phyloP scores from a whole-genome alignment of 495 filamentous ascomycete genomes.

The Terfezia claveryi region DNA sequence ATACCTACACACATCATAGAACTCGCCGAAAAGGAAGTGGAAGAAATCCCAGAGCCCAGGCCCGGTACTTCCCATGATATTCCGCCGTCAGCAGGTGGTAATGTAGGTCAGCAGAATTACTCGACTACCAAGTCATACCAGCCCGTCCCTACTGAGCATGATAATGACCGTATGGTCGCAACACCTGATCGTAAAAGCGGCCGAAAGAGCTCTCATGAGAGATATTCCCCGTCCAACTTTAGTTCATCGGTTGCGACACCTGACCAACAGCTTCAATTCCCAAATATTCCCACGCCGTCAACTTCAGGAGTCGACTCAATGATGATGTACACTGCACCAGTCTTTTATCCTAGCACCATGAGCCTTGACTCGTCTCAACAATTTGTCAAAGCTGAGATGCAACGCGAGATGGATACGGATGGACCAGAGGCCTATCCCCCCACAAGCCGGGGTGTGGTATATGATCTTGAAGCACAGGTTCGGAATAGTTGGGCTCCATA shows the following conservation, averaged over 20 bases:
- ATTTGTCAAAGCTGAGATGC: background rate
- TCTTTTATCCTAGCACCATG: background rate
- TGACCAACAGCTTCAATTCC: background rate
- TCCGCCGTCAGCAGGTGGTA: too few relatives aligned
- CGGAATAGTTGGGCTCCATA: background rate
- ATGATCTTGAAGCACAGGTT: background rate
- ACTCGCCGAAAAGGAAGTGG: conserved; percentile 20
- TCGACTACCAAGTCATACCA: too few relatives aligned
- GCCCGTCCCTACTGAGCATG: too few relatives aligned
- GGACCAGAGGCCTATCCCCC: background rate
- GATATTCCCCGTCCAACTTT: conserved; percentile 34
- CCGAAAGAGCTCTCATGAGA: conserved; percentile 22
- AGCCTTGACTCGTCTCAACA: background rate
- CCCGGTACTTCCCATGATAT: too few relatives aligned
- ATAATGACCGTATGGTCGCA: too few relatives aligned
- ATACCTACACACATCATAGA: conserved; percentile 42
- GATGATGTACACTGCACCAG: background rate
- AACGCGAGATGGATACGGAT: background rate
- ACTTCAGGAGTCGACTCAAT: background rate
- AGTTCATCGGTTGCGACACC: conserved; percentile 4
- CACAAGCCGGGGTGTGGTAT: background rate
- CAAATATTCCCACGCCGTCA: background rate
- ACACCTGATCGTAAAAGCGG: background rate
- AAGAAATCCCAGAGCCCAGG: conserved; percentile 24
- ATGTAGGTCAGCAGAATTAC: too few relatives aligned